Evolutionary conservation across 2,329 filamentous ascomycete genomes (phyloP), one percentile per base, ranked within the genome.

Genomic region (Ophiostoma novo-ulmi): DNA sequence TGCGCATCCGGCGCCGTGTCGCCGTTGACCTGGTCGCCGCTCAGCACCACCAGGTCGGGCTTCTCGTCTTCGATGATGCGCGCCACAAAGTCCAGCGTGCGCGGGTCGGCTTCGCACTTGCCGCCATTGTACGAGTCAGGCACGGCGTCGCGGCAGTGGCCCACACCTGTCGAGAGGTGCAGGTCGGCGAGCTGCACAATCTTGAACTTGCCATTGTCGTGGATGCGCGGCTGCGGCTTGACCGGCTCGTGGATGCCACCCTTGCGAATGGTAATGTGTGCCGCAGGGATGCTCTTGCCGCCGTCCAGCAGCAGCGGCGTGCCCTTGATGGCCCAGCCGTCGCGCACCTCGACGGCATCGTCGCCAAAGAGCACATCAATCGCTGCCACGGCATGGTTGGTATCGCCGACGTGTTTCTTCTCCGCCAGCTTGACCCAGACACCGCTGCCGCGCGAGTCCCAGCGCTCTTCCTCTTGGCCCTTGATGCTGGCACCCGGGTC

Each of bases 131-230:
- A 87, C 67, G 85, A 85, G 73, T 88, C 86, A 0, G 94, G 94
- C 74, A 94, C 85, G n/a, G 93, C 88, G 75, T 99, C 93, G 74
- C 95, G 88, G 77, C 95, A 99, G 64, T 81, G 81, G 11, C 95
- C 95, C 5, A 94, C 85, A 11, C 94, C 95, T 2, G 95, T 99
- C 77, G 93, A 94, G 70, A 99, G 82, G 80, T 99, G 95, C 73
- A 98, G 82, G 81, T 99, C 95, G n/a, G 93, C 91, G 70, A 97
- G 84, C 80, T 99, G 95, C 85, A 99, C 88, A 74, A 99, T 97
- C 83, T 98, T 98, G 83, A 98, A 98, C 75, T 91, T 93, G 39
- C 94, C 95, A 78, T 95, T 93, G 73, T 96, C 93, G 63, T 88
- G 87, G 73, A 99, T 92, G 71, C 91, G 88, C 13, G 90, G 91